Conservation (phyloP, 768 basidiomycete genomes). For the Chiua virens region DNA sequence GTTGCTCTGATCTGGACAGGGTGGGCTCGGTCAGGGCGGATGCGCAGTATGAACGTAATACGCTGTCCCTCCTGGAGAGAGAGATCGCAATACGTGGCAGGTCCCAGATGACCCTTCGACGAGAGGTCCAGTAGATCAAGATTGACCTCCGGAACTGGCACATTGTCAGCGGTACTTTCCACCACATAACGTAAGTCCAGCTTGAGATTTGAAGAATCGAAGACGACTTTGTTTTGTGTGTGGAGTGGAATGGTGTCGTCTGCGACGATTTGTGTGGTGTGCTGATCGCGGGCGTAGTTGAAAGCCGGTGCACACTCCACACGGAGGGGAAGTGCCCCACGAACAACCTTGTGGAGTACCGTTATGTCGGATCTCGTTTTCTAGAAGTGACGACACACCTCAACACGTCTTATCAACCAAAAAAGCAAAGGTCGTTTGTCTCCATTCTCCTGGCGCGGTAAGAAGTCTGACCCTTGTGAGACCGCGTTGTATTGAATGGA, state of each 20-base stretch:
- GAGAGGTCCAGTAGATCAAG: constrained; percentile 64
- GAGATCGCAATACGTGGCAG: constrained; percentile 57
- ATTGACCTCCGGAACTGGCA: constrained; percentile 50
- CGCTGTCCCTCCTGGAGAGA: constrained; percentile 79
- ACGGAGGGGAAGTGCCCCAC: constrained; percentile 75
- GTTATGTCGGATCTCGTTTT: not conserved
- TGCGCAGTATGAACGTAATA: constrained; percentile 85
- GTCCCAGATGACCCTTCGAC: constrained; percentile 74
- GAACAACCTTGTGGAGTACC: constrained; percentile 56
- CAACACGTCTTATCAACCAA: constrained; percentile 84
- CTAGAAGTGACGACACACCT: constrained; percentile 39
- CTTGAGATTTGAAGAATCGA: constrained; percentile 53
- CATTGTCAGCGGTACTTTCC: constrained; percentile 54
- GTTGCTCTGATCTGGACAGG: constrained; percentile 21
- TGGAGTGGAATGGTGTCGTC: constrained; percentile 44
- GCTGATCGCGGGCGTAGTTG: constrained; percentile 83
- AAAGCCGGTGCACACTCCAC: constrained; percentile 96
- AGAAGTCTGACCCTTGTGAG: constrained; percentile 54
- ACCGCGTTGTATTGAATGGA: not conserved
- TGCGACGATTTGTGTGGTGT: constrained; percentile 58
- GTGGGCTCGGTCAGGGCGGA: constrained; percentile 47
- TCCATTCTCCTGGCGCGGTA: constrained; percentile 58
- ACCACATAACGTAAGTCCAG: constrained; percentile 79
- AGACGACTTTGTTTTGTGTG: constrained; percentile 59
- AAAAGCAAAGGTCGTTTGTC: constrained; percentile 65